Conservation (phyloP, 2,329 filamentous ascomycete genomes). For the Aschersonia sp. region DNA sequence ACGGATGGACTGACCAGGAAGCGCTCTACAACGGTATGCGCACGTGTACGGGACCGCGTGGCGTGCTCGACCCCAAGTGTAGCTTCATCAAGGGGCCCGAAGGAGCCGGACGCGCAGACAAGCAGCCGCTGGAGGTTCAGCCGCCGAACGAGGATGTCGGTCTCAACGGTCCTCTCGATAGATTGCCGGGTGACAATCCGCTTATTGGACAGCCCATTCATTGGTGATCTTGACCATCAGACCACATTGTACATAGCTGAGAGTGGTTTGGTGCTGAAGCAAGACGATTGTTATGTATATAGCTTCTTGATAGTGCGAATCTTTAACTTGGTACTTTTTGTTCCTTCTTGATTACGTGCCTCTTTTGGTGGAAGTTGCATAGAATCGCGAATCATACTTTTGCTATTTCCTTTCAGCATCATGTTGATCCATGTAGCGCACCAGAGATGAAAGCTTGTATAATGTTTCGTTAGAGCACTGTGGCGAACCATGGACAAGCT, state of each 20-base stretch:
- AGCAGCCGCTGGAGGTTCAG: slow-evolving; percentile 7
- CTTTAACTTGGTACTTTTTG: too few species aligned
- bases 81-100: slow-evolving; percentile 12
- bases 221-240: not conserved
- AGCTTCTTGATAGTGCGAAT: not conserved
- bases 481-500: too few species aligned
- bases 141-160: slow-evolving; percentile 13
- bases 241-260: too few species aligned
- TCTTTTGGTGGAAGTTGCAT: too few species aligned
- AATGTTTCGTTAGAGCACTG: too few species aligned
- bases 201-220: slow-evolving; percentile 4
- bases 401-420: too few species aligned
- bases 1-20: slow-evolving; percentile 15
- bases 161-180: slow-evolving; percentile 8
- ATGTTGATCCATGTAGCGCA: too few species aligned
- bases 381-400: too few species aligned
- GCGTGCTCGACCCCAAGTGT: slow-evolving; percentile 10
- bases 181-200: slow-evolving; percentile 14
- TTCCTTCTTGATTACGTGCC: too few species aligned
- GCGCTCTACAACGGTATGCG: slow-evolving; percentile 11
- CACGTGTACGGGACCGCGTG: slow-evolving; percentile 12
- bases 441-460: too few species aligned
- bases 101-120: slow-evolving; percentile 9
- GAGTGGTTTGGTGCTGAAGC: too few species aligned
- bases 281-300: not conserved